These are phyloP conservation scores for Vitis rupestris DNA, from an alignment of 164 flowering plant genomes.

Conservation along the genomic window DNA sequence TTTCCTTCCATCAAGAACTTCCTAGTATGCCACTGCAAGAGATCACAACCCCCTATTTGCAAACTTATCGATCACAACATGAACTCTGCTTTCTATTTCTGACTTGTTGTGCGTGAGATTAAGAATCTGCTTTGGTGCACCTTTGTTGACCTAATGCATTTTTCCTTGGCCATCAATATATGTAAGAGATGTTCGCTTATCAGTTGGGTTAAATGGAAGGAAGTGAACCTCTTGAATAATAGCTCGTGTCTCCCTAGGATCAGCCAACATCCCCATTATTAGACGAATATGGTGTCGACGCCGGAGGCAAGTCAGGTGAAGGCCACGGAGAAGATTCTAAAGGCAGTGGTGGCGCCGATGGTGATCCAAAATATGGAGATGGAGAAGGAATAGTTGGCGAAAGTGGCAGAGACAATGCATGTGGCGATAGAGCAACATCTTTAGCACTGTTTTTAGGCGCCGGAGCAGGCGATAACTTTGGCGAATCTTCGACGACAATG, in stretches of 20 bases:
- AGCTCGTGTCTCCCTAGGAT: no score
- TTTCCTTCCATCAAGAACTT: no score
- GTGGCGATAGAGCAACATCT: slow-evolving; percentile 10
- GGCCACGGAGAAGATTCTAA: neutral
- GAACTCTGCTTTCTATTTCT: no score
- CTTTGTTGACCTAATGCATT: slow-evolving; percentile 79
- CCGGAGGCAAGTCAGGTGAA: slow-evolving; percentile 16
- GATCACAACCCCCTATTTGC: no score
- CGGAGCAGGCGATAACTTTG: slow-evolving; percentile 11
- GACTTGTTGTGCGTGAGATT: no score
- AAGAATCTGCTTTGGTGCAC: slow-evolving; percentile 66
- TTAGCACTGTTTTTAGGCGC: neutral
- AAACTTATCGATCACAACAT: no score
- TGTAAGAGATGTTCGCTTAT: slow-evolving; percentile 65
- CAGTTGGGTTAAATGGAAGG: slow-evolving; percentile 64
- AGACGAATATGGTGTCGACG: neutral
- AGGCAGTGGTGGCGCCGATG: neutral
- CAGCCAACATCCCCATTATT: slow-evolving; percentile 4
- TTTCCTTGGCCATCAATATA: slow-evolving; percentile 53
- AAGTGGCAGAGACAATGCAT: slow-evolving; percentile 9
- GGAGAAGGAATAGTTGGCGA: slow-evolving; percentile 1
- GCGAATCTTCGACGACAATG: neutral
- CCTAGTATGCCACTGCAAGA: no score
- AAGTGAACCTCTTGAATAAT: slow-evolving; percentile 62
- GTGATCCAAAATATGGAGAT: slow-evolving; percentile 4